A percentile compares a stretch with the other conserved stretches of the same genome.
Evolutionary conservation across 495 filamentous ascomycete genomes (phyloP).

Genomic region (Lepidopterella palustris): DNA sequence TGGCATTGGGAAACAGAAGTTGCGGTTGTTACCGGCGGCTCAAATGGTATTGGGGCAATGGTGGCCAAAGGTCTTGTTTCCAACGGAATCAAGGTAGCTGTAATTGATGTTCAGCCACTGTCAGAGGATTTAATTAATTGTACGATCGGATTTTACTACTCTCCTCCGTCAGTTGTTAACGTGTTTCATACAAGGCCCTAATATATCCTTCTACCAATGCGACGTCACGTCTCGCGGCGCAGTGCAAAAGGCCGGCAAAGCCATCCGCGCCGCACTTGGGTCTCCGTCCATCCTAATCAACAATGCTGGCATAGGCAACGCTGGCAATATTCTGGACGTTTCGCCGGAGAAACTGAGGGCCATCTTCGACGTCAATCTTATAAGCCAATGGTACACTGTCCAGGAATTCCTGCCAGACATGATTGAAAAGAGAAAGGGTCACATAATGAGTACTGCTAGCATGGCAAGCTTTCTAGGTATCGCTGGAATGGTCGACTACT

Average conservation of each 20-base stretch:
- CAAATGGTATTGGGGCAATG: constrained; percentile 50
- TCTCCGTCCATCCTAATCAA: constrained; percentile 53
- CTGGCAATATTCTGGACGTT: constrained; percentile 44
- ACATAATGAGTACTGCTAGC: constrained; percentile 51
- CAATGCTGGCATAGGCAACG: constrained; percentile 49
- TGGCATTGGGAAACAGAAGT: constrained; percentile 45
- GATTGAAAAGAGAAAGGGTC: constrained; percentile 54
- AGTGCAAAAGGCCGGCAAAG: constrained; percentile 41
- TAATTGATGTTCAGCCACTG: constrained; percentile 32
- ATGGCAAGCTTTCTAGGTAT: constrained; percentile 49
- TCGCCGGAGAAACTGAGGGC: constrained; percentile 42
- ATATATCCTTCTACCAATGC: constrained; percentile 43
- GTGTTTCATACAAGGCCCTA: constrained; percentile 10
- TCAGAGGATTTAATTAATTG: constrained; percentile 10
- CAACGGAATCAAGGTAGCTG: constrained; percentile 46
- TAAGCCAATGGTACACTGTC: constrained; percentile 52
- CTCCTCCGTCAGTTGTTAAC: constrained; percentile 7
- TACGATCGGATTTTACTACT: not conserved
- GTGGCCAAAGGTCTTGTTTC: constrained; percentile 43
- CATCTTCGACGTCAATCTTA: constrained; percentile 55
- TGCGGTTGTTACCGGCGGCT: constrained; percentile 53
- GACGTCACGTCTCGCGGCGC: constrained; percentile 47
- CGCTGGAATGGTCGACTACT: constrained; percentile 50
- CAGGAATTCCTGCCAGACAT: constrained; percentile 58
- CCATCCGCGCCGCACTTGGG: constrained; percentile 44